Evolutionary conservation across 768 basidiomycete genomes (phyloP).

Genomic region (Lactarius hatsudake): DNA sequence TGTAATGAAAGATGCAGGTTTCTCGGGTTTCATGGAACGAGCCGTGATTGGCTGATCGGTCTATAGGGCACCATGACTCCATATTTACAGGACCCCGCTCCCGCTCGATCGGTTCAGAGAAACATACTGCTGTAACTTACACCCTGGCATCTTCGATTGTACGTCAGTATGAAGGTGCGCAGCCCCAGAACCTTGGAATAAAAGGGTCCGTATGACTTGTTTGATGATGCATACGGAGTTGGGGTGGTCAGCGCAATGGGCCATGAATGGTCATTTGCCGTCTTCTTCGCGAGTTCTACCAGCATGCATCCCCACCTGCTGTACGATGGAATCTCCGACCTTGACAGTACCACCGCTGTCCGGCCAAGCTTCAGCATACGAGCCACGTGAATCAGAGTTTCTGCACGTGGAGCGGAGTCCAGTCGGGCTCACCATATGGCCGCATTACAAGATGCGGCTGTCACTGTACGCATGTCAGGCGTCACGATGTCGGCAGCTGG

Average conservation of each 20-base stretch:
- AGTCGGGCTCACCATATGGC: slow-evolving; percentile 42
- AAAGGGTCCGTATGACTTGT: slow-evolving; percentile 43
- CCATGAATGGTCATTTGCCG: slow-evolving; percentile 57
- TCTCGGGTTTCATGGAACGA: slow-evolving; percentile 58
- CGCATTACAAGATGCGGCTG: slow-evolving; percentile 30
- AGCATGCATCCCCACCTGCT: slow-evolving; percentile 53
- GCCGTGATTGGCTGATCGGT: slow-evolving; percentile 48
- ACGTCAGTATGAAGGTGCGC: slow-evolving; percentile 61
- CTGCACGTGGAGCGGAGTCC: slow-evolving; percentile 4
- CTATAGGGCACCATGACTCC: slow-evolving; percentile 44
- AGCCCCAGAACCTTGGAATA: slow-evolving; percentile 52
- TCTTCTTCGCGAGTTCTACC: slow-evolving; percentile 47
- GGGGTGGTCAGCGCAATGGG: slow-evolving; percentile 44
- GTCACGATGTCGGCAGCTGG: background rate
- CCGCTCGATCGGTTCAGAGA: slow-evolving; percentile 11
- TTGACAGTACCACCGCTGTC: too few species aligned
- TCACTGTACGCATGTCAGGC: slow-evolving; percentile 52
- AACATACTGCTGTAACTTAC: slow-evolving; percentile 46
- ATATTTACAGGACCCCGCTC: background rate
- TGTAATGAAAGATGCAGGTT: background rate
- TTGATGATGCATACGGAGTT: slow-evolving; percentile 40
- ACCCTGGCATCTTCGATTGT: slow-evolving; percentile 60
- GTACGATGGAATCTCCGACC: slow-evolving; percentile 56
- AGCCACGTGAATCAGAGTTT: background rate
- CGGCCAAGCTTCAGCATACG: too few species aligned